A percentile compares a stretch with the other conserved stretches of the same genome.
These are phyloP conservation scores for Yarrowia sp. DNA, from an alignment of 805 yeast genomes.

Conservation along the genomic window DNA sequence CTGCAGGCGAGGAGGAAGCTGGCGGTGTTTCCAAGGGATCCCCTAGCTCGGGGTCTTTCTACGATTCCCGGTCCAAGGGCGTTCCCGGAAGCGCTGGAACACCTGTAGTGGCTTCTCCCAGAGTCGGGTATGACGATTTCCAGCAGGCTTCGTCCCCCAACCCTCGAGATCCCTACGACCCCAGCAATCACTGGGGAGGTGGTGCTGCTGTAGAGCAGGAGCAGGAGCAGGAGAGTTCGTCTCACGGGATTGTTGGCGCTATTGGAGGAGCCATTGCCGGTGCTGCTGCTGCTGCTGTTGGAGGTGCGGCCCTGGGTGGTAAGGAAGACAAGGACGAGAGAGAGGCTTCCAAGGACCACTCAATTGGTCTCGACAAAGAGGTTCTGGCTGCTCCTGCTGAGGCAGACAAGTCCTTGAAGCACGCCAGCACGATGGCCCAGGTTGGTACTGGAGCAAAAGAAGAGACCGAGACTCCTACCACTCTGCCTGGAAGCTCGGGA, in stretches of 20 bases:
- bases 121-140: slow-evolving; percentile 7
- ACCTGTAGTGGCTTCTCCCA: slow-evolving; percentile 7
- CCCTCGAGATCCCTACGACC: slow-evolving; percentile 20
- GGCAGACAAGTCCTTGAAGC: background rate
- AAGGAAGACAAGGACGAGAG: background rate
- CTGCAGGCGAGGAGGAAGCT: slow-evolving; percentile 6
- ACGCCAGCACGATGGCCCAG: background rate
- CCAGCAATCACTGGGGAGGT: slow-evolving; percentile 21
- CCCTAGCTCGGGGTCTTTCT: background rate
- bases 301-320: background rate
- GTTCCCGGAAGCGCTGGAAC: background rate
- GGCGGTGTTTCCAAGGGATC: background rate
- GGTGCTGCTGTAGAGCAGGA: background rate
- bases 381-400: background rate
- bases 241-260: background rate
- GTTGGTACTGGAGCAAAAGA: background rate
- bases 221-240: background rate
- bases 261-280: background rate
- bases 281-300: background rate
- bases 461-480: background rate
- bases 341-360: no score
- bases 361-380: background rate
- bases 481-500: slow-evolving; percentile 2
- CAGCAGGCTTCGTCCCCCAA: background rate
- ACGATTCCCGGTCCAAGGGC: slow-evolving; percentile 1